Evolutionary conservation across 2,329 filamentous ascomycete species (phyloP), one percentile per base, ranked within the genome.

Genomic region (Talaromyces atroroseus): DNA sequence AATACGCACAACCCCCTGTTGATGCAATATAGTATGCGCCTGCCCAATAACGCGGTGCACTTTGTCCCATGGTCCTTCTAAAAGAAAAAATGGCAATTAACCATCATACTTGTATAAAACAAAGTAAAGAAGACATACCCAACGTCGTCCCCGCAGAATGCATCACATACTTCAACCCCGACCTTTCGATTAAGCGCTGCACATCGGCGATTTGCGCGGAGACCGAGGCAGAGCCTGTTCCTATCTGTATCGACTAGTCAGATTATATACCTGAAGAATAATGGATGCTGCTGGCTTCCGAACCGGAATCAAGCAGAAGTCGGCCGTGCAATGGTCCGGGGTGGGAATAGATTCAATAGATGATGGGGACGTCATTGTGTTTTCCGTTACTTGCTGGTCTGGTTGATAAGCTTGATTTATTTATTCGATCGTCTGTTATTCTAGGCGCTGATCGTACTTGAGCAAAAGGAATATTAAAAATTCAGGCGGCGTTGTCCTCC

Each of bases 141-240:
- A 97, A 82, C 0, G 92, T 97, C 0, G 92, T 96, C 12, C 92
- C 94, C 2, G 91, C 92, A 24, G 89, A 92, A 74, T 97, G 92
- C 90, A 97, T 94, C 48, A 82, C 85, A 70, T 92, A 92, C 61
- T 84, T 86, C 60, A 97, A 72, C 1, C 90, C 90, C 64, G 88
- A 94, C 54, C 83, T 84, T 72, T 88, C 85, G 65, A 99, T 81
- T 36, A 97, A 80, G 57, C 86, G 84, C 76, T 97, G 92, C 38
- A 97, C 90, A 61, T 88, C 86, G 34, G 92, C 92, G 29, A 99
- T 85, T 70, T 97, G 89, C 63, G 87, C 83, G 4, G 89, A 87
- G 16, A 92, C 88, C 1, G 89, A 91, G 52, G 84, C 80, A 42
- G 75, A 85, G 49, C 84, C 85, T 18, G 92, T 96, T 60, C 94